Base-by-base conservation (phyloP, 768 basidiomycete genomes). In the Boletus sp. region DNA sequence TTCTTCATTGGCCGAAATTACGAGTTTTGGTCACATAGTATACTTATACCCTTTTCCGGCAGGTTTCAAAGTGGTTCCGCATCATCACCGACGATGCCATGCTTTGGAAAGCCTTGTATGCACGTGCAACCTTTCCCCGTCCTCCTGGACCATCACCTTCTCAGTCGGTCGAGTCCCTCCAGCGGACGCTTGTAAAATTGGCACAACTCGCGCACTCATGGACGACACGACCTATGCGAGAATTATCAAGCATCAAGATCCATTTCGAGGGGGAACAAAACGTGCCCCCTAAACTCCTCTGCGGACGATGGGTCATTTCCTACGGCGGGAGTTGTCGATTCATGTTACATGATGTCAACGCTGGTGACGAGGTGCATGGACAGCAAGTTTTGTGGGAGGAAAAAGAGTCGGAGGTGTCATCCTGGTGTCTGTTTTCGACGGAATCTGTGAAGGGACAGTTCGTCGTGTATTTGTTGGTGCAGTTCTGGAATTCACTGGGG, bases 31-130 rank as follows among this genome's bases (percentile, higher is more conserved):
- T 43, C 23, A 10, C 4, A 5, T 8, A 7, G 7, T 21, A 6
- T 10, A 50, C 27, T 29, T 37, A 8, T 7, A 30, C 39, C n/a
- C 29, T 19, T 34, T 10, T 57, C 33, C 9, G 14, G 2, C 21
- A 58, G 58, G 48, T 58, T 39, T 56, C 50, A 5, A 59, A 52
- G 21, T 19, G 15, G 11, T 56, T 58, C 9, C 7, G 19, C 10
- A 14, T 21, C 23, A 38, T 50, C 25, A 34, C 48, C 11, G 5
- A 10, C 1, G 56, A 58, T 10, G 10, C 1, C 0, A 0, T 15
- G 2, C 46, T 59, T 13, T 58, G 55, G 57, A 23, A 37, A 19
- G 10, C 10, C 1, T 15, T 51, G 37, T 58, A 58, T 35, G 6
- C 7, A 7, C 5, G 29, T 11, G 41, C 43, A 0, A 8, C 33